A percentile compares a stretch with the other conserved stretches of the same genome.
phyloP scores from a whole-genome alignment of 2,329 filamentous ascomycete species.

The Sclerotinia minor region DNA sequence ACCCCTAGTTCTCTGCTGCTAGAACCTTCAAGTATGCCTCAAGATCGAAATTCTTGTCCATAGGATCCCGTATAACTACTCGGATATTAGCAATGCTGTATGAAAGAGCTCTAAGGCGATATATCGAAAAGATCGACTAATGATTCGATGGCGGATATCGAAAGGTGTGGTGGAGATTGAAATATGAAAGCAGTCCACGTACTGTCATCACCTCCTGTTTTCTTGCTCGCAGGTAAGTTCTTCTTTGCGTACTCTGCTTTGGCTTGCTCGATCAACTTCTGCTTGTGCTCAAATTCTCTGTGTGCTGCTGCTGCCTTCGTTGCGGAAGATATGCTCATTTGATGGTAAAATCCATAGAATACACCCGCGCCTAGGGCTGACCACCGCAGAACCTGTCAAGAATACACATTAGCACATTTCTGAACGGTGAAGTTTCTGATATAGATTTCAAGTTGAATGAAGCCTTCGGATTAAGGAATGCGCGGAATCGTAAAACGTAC shows the following conservation, averaged over 20 bases:
- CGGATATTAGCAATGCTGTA: slow-evolving; percentile 15
- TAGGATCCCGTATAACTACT: slow-evolving; percentile 71
- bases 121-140: background rate
- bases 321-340: slow-evolving; percentile 72
- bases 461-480: slow-evolving; percentile 17
- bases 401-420: slow-evolving; percentile 11
- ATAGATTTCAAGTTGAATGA: slow-evolving; percentile 2
- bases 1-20: slow-evolving; percentile 46
- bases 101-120: background rate
- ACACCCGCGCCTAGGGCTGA: slow-evolving; percentile 88
- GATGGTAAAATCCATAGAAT: slow-evolving; percentile 95
- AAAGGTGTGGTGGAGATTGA: slow-evolving; percentile 1
- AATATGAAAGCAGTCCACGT: slow-evolving; percentile 31
- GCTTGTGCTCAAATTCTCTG: slow-evolving; percentile 87
- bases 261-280: slow-evolving; percentile 86
- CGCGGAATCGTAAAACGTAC: slow-evolving; percentile 45
- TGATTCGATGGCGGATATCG: background rate
- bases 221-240: slow-evolving; percentile 53
- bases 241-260: slow-evolving; percentile 88
- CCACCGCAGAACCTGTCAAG: slow-evolving; percentile 85
- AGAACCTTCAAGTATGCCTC: slow-evolving; percentile 77
- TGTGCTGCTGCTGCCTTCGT: slow-evolving; percentile 71
- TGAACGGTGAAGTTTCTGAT: slow-evolving; percentile 10
- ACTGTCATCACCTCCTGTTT: slow-evolving; percentile 44
- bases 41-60: slow-evolving; percentile 89